Percentiles rank a stretch among this genome's conserved stretches.
These are phyloP conservation scores for Solanum arcanum DNA, from an alignment of 257 asterid genomes.

Conservation along the genomic window DNA sequence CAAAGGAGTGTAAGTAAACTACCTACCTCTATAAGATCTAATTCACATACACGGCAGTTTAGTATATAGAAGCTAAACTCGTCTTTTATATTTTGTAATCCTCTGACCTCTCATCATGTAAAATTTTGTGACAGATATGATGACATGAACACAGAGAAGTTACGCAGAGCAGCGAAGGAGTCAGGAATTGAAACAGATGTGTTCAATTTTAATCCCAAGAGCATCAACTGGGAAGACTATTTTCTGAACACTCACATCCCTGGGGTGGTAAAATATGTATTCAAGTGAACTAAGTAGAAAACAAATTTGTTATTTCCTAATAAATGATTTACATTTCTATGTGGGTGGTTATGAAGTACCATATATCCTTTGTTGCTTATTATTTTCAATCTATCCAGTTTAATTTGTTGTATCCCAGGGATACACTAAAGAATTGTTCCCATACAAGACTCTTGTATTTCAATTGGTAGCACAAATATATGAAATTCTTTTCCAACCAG, in stretches of 20 bases:
- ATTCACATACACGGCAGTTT: background rate
- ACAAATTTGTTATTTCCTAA: background rate
- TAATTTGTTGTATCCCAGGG: background rate
- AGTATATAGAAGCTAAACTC: background rate
- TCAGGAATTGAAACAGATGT: slow-evolving; percentile 18
- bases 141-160: slow-evolving; percentile 40
- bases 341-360: background rate
- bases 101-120: background rate
- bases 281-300: background rate
- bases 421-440: background rate
- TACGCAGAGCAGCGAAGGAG: slow-evolving; percentile 22
- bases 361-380: background rate
- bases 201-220: slow-evolving; percentile 40
- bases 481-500: background rate
- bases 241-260: slow-evolving; percentile 36
- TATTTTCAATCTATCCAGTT: background rate
- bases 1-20: slow-evolving; percentile 61
- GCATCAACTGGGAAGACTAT: slow-evolving; percentile 41
- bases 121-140: slow-evolving; percentile 24
- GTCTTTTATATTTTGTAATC: background rate
- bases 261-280: slow-evolving; percentile 26
- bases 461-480: background rate
- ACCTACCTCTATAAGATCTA: background rate
- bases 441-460: background rate
- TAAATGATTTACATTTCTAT: background rate